A percentile compares a stretch with the other conserved stretches of the same genome.
Conservation (phyloP, 1,139 yeast species). For the Taiozyma onychis region DNA sequence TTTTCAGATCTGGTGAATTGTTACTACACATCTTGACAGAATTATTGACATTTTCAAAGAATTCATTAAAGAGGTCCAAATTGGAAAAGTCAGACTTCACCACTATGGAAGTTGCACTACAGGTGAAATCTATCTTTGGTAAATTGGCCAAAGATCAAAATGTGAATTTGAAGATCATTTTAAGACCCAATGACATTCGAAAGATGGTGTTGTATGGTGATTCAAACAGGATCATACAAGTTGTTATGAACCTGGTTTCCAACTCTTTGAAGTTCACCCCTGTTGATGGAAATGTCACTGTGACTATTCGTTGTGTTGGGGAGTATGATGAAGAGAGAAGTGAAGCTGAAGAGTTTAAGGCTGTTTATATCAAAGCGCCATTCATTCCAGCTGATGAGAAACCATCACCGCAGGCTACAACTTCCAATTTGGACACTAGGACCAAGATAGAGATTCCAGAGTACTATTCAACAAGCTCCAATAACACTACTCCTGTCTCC, state of each 20-base stretch:
- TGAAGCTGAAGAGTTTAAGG: slow-evolving; percentile 26
- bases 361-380: slow-evolving; percentile 29
- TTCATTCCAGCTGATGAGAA: neutral
- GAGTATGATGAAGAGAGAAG: slow-evolving; percentile 56
- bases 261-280: slow-evolving; percentile 89
- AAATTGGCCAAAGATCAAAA: slow-evolving; percentile 77
- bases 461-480: slow-evolving; percentile 10
- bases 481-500: slow-evolving; percentile 6
- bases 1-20: slow-evolving; percentile 83
- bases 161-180: slow-evolving; percentile 52
- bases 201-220: slow-evolving; percentile 75
- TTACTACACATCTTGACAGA: slow-evolving; percentile 84
- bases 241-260: slow-evolving; percentile 81
- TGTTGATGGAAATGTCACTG: slow-evolving; percentile 73
- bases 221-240: slow-evolving; percentile 78
- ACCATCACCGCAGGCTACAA: neutral
- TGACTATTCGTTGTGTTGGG: slow-evolving; percentile 59
- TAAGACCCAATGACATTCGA: slow-evolving; percentile 57
- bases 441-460: slow-evolving; percentile 1
- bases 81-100: slow-evolving; percentile 76
- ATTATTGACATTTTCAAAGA: slow-evolving; percentile 80
- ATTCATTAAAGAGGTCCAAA: slow-evolving; percentile 81
- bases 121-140: slow-evolving; percentile 80
- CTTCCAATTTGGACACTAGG: neutral
- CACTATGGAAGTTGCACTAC: slow-evolving; percentile 64